Evolutionary conservation across 306 rosid species (phyloP).

Genomic region (Echinosophora koreensis): DNA sequence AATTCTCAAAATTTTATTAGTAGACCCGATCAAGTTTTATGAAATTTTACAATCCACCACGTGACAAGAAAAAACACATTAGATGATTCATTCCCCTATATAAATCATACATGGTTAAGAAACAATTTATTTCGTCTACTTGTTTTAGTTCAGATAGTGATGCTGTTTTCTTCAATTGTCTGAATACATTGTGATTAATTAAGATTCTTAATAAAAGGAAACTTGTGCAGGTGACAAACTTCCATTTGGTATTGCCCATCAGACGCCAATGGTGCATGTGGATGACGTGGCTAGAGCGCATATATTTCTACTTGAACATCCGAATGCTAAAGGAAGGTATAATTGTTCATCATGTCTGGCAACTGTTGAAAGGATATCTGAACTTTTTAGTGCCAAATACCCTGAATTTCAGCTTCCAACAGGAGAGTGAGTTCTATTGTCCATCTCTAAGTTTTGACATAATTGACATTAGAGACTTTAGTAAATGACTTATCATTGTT

Average conservation of each 20-base stretch:
- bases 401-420: constrained; percentile 51
- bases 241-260: background rate
- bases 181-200: background rate
- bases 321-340: constrained; percentile 55
- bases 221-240: constrained; percentile 45
- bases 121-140: background rate
- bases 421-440: constrained; percentile 54
- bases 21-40: no score
- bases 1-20: no score
- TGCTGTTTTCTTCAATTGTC: background rate
- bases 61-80: no score
- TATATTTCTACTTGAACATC: constrained; percentile 55
- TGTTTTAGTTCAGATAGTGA: no score
- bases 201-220: background rate
- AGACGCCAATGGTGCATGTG: constrained; percentile 53
- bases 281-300: constrained; percentile 63
- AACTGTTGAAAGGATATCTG: constrained; percentile 35
- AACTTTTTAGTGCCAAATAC: constrained; percentile 46
- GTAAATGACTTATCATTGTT: background rate
- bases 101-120: background rate
- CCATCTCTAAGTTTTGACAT: background rate
- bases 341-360: constrained; percentile 51
- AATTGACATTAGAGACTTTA: background rate
- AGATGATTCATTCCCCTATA: no score
- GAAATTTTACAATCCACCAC: no score